Percentiles rank a stretch among this genome's conserved stretches.
phyloP scores from a whole-genome alignment of 106 monocot species.

The Acorus gramineus region DNA sequence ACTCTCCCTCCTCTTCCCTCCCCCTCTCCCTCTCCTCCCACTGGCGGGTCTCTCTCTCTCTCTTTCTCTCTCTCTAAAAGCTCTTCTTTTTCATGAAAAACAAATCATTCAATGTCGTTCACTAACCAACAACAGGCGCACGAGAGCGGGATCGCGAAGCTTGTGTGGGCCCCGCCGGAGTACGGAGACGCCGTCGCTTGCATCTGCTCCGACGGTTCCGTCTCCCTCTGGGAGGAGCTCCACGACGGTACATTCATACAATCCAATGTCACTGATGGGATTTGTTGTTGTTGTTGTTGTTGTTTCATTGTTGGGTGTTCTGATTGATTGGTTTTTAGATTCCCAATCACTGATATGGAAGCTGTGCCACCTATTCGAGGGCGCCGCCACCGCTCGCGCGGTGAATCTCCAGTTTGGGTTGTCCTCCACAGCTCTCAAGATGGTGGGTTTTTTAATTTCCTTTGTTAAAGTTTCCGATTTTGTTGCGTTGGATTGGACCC shows the following conservation, averaged over 20 bases:
- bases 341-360: constrained; percentile 56
- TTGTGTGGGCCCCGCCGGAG: constrained; percentile 91
- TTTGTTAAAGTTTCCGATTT: not conserved
- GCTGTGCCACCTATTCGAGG: constrained; percentile 61
- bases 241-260: constrained; percentile 38
- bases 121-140: constrained; percentile 39
- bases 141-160: constrained; percentile 26
- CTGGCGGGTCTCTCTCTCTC: constrained; percentile 44
- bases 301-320: not conserved
- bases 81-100: not conserved
- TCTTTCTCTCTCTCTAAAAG: not conserved
- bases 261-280: not conserved
- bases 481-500: not conserved
- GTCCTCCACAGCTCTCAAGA: constrained; percentile 41
- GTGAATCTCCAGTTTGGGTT: constrained; percentile 70
- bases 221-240: constrained; percentile 93
- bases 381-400: constrained; percentile 16
- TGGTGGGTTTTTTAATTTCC: constrained; percentile 32
- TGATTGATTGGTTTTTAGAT: constrained; percentile 21
- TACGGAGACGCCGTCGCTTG: constrained; percentile 87
- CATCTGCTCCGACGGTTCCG: constrained; percentile 59
- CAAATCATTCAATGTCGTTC: not conserved
- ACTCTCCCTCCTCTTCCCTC: constrained; percentile 38
- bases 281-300: not conserved
- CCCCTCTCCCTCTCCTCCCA: constrained; percentile 35